Evolutionary conservation across 495 filamentous ascomycete genomes (phyloP), one percentile per base, ranked within the genome.

Genomic region (Elaphomyces granulatus): DNA sequence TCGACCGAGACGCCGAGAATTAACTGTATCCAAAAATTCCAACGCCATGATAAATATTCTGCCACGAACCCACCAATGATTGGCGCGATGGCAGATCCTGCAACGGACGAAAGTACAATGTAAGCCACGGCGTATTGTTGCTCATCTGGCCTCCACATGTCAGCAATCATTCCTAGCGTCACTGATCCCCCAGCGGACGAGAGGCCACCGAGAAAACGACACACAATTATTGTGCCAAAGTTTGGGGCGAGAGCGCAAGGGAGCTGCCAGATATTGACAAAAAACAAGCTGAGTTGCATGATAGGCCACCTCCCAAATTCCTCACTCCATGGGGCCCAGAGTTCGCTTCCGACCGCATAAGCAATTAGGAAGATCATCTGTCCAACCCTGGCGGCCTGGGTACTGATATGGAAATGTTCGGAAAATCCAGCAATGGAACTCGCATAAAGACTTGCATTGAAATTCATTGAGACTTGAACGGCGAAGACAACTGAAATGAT

Each of bases 61-160:
- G 79, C 69, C 38, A 80, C 63, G 47, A 83, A 83, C n/a, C 80
- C 81, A 38, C 82, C 82, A 30, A 84, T 61, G 37, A 87, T 71
- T 1, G 82, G 78, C 2, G 81, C 82, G 6, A 84, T 55, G 30
- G 78, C 65, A 0, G 78, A 79, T 8, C 78, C 78, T 38, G 70
- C 73, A 15, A 81, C 78, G 3, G 76, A 80, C 9, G 75, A 77
- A 43, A 83, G 71, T 14, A 80, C 76, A 37, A 80, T 66, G 41
- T 61, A 83, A 0, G 77, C 77, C 10, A 80, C 71, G 12, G 74
- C 78, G 36, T 34, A 47, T 30, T 42, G 40, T 48, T 81, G 78
- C 15, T 67, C 61, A 43, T 80, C 70, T 8, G 76, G 53, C 46
- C 80, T 71, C 57, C 69, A 83, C 62, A 83, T 66, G 43, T 83